Evolutionary conservation across 2,329 filamentous ascomycete species (phyloP).

Genomic region (Samsoniella hepiali): DNA sequence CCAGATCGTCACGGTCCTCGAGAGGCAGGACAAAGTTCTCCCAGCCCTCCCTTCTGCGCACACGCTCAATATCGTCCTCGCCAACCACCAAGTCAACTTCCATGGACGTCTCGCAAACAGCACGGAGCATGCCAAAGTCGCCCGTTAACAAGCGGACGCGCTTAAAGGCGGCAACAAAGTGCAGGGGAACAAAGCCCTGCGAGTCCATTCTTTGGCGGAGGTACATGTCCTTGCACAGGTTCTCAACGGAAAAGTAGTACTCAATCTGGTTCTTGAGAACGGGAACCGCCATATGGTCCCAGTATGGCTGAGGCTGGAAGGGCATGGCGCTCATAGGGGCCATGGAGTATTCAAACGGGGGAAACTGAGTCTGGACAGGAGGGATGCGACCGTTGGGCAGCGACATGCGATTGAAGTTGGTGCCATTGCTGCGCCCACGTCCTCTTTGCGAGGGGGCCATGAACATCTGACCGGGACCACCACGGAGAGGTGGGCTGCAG

Average conservation of each 20-base stretch:
- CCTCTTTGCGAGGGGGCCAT: constrained; percentile 33
- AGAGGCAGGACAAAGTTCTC: constrained; percentile 72
- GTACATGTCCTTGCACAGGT: constrained; percentile 89
- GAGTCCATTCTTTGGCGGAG: constrained; percentile 91
- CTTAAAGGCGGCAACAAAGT: constrained; percentile 80
- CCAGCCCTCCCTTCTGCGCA: constrained; percentile 75
- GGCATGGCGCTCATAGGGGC: constrained; percentile 37
- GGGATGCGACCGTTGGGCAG: constrained; percentile 38
- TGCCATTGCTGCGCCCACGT: constrained; percentile 30
- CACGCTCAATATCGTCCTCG: constrained; percentile 72
- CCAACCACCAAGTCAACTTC: constrained; percentile 72
- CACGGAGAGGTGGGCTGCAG: constrained; percentile 44
- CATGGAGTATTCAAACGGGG: constrained; percentile 39
- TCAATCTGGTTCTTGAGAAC: constrained; percentile 59
- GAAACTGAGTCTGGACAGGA: constrained; percentile 35
- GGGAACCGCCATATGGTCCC: constrained; percentile 47
- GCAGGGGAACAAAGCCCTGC: constrained; percentile 82
- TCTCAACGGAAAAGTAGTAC: constrained; percentile 97
- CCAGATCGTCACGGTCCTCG: constrained; percentile 67
- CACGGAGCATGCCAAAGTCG: constrained; percentile 69
- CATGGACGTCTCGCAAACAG: constrained; percentile 68
- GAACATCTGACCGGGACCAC: constrained; percentile 35
- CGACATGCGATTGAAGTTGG: constrained; percentile 40
- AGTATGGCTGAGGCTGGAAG: constrained; percentile 43
- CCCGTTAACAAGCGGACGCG: constrained; percentile 52